A percentile compares a stretch with the other conserved stretches of the same genome.
phyloP scores from a whole-genome alignment of 2,329 filamentous ascomycete genomes.

The Neopestalotiopsis sp. region DNA sequence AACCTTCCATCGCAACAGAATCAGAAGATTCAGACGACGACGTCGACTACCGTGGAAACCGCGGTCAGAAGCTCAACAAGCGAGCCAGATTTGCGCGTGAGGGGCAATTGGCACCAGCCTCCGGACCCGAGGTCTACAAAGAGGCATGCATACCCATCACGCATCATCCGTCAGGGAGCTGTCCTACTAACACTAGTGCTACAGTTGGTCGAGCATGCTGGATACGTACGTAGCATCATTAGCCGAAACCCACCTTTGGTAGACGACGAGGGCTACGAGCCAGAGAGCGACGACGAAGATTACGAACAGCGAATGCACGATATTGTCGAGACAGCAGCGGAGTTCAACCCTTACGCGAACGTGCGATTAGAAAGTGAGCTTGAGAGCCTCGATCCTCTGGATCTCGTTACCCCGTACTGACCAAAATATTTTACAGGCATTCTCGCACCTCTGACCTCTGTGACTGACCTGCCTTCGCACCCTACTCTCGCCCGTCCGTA shows the following conservation, averaged over 20 bases:
- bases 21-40: constrained; percentile 75
- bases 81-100: constrained; percentile 73
- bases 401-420: background rate
- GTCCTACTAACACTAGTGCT: constrained; percentile 8
- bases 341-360: constrained; percentile 76
- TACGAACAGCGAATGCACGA: constrained; percentile 68
- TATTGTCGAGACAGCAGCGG: constrained; percentile 65
- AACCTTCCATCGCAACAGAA: constrained; percentile 51
- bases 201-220: constrained; percentile 75
- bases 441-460: constrained; percentile 75
- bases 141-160: constrained; percentile 56
- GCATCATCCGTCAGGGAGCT: constrained; percentile 21
- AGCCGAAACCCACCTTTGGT: constrained; percentile 73
- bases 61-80: constrained; percentile 80
- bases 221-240: constrained; percentile 74
- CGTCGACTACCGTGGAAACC: constrained; percentile 72
- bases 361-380: constrained; percentile 72
- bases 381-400: background rate
- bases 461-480: constrained; percentile 76
- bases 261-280: constrained; percentile 79
- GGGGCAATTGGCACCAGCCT: constrained; percentile 70
- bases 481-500: constrained; percentile 78
- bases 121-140: constrained; percentile 71
- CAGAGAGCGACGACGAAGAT: constrained; percentile 76
- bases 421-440: constrained; percentile 54